Percentiles rank a stretch among this genome's conserved stretches.
These are phyloP conservation scores for Pythium grandisporangium DNA, from an alignment of 352 stramenopile genomes.

Conservation along the genomic window DNA sequence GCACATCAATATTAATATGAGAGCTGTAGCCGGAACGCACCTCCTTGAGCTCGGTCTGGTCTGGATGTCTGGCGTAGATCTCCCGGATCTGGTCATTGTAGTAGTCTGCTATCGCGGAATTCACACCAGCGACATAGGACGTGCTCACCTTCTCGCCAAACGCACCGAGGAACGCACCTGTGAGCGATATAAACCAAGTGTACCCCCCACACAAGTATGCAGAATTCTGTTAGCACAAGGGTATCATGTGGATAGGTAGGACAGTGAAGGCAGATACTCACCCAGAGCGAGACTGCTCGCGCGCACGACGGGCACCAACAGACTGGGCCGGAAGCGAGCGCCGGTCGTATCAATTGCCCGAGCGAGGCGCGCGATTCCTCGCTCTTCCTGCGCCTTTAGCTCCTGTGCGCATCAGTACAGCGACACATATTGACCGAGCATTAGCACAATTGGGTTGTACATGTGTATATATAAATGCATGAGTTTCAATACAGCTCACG, in stretches of 20 bases:
- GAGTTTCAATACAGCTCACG: too few relatives aligned
- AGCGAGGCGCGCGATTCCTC: conserved; percentile 38
- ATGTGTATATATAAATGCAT: too few relatives aligned
- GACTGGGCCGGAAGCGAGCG: conserved; percentile 67
- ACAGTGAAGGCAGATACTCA: conserved; percentile 8
- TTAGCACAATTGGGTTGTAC: too few relatives aligned
- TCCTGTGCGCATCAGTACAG: conserved; percentile 13
- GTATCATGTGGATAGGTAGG: background rate
- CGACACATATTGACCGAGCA: background rate
- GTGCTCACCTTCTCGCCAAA: conserved; percentile 52
- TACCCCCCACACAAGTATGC: background rate
- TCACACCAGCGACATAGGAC: conserved; percentile 64
- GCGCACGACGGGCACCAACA: conserved; percentile 38
- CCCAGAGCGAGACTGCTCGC: conserved; percentile 41
- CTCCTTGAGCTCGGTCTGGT: conserved; percentile 62
- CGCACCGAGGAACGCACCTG: conserved; percentile 30
- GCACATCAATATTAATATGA: too few relatives aligned
- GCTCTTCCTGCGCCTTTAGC: conserved; percentile 36
- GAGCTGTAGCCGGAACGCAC: too few relatives aligned
- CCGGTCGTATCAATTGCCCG: conserved; percentile 21
- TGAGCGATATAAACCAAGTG: background rate
- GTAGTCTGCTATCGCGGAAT: conserved; percentile 74
- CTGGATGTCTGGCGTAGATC: conserved; percentile 55
- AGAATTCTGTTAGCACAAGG: background rate
- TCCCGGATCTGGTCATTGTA: conserved; percentile 87